Evolutionary conservation across 2,329 filamentous ascomycete genomes (phyloP), one percentile per base, ranked within the genome.

Genomic region (Verticillium dahliae): DNA sequence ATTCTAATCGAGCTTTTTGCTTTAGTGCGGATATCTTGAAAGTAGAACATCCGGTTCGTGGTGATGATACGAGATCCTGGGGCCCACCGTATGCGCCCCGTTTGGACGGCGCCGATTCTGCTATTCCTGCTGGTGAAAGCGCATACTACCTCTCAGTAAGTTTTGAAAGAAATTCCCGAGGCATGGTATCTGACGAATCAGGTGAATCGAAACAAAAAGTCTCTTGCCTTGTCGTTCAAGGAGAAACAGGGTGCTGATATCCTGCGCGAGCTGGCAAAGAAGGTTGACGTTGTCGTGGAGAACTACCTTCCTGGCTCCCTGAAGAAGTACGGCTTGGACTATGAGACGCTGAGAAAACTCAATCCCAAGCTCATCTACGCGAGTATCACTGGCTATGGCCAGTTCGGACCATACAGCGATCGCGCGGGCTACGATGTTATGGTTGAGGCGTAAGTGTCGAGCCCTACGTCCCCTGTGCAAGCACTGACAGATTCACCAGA

Each of bases 31-130:
- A 99, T 73, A 88, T 99, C 35, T 97, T 99, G 77, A 99, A 99
- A 76, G 85, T 99, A 64, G 95, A 99, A 76, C 95, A 99, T 75
- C 95, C 95, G 3, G 86, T 86, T 5, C 85, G 91, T 61, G 95
- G 91, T 39, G 95, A 99, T 72, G 95, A 99, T 72, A 99, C 95
- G 10, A 82, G 95, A 70, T 92, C 93, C 58, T 99, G 95, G 95
- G 95, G 95, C 0, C 95, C 95, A 33, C 95, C 95, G 1, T 99
- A 95, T 74, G 95, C 95, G 9, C 80, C 85, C 59, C 96, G 96
- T 73, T 85, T 82, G 64, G 73, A 85, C 37, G 84, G 80, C 2
- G 35, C 35, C 82, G 85, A n/a, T 37, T 37, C 35, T 10, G 35
- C 35, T 37, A 37, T 37, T 13, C 35, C 71, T 78, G 68, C 73